Percentiles rank a stretch among this genome's conserved stretches.
Evolutionary conservation across 352 stramenopile species (phyloP).

Genomic region (Phytophthora hybrid): DNA sequence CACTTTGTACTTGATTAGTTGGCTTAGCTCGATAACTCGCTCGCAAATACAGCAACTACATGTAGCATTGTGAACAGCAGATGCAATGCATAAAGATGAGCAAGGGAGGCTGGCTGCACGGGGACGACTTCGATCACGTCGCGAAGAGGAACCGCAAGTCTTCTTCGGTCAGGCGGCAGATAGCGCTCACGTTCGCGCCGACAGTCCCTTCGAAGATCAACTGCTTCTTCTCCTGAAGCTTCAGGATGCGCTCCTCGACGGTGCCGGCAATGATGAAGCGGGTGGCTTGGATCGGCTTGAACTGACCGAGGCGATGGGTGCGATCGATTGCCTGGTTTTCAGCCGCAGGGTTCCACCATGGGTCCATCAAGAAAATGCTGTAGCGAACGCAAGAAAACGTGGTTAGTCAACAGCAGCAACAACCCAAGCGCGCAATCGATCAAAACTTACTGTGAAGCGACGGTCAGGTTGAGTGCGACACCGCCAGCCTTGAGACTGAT

Average conservation of each 20-base stretch:
- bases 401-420: slow-evolving; percentile 15
- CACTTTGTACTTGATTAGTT: slow-evolving; percentile 35
- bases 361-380: slow-evolving; percentile 97
- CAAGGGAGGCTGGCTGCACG: neutral
- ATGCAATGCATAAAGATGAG: slow-evolving; percentile 13
- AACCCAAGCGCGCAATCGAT: neutral
- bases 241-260: slow-evolving; percentile 98
- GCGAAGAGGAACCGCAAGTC: slow-evolving; percentile 95
- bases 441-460: slow-evolving; percentile 93
- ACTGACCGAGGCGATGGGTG: slow-evolving; percentile 98
- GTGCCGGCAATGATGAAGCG: slow-evolving; percentile 98
- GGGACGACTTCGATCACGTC: slow-evolving; percentile 29
- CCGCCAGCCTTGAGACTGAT: slow-evolving; percentile 99
- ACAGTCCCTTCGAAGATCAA: slow-evolving; percentile 99
- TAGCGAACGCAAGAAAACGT: neutral
- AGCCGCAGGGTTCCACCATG: slow-evolving; percentile 99
- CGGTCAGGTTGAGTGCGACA: slow-evolving; percentile 98
- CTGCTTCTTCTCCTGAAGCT: slow-evolving; percentile 94
- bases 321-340: slow-evolving; percentile 97
- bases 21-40: slow-evolving; percentile 28
- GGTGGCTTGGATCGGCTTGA: slow-evolving; percentile 96
- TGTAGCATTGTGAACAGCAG: slow-evolving; percentile 33
- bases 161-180: slow-evolving; percentile 94
- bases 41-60: slow-evolving; percentile 42
- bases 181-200: slow-evolving; percentile 89